These are phyloP conservation scores for Theobroma grandiflorum DNA, from an alignment of 441 rosid genomes.

Conservation along the genomic window DNA sequence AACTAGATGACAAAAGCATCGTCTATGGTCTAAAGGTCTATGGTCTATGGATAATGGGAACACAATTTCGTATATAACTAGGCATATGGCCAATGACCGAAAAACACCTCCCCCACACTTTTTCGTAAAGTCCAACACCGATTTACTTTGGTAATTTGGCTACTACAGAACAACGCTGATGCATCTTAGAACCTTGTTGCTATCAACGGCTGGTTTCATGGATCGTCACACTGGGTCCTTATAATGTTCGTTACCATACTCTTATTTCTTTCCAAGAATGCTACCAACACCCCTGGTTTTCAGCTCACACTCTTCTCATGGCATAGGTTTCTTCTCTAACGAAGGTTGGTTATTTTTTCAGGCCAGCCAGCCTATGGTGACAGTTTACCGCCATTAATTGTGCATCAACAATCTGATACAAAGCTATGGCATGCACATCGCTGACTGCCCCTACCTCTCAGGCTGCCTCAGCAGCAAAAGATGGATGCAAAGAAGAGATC, in stretches of 20 bases:
- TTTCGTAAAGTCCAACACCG: background rate
- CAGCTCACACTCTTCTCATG: constrained; percentile 10
- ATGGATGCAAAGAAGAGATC: constrained; percentile 46
- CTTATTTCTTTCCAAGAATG: constrained; percentile 35
- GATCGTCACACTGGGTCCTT: constrained; percentile 13
- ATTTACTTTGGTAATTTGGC: constrained; percentile 16
- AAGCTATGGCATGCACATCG: constrained; percentile 47
- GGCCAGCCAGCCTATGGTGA: constrained; percentile 7
- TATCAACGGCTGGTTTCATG: constrained; percentile 27
- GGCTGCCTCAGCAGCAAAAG: constrained; percentile 38
- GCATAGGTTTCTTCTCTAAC: constrained; percentile 16
- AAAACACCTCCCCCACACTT: background rate
- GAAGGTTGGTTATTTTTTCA: constrained; percentile 19
- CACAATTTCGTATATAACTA: constrained; percentile 28
- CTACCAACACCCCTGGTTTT: constrained; percentile 13
- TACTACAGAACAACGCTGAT: background rate
- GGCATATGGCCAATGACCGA: constrained; percentile 1
- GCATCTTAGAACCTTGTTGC: constrained; percentile 34
- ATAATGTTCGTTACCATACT: constrained; percentile 18
- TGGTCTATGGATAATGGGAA: constrained; percentile 14
- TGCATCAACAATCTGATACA: constrained; percentile 6
- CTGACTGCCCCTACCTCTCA: constrained; percentile 43
- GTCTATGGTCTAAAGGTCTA: background rate
- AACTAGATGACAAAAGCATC: background rate
- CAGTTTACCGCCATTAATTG: constrained; percentile 9